Percentiles rank a stretch among this genome's conserved stretches.
These are phyloP conservation scores for Myotisia sp. DNA, from an alignment of 2,329 filamentous ascomycete species.

Conservation along the genomic window DNA sequence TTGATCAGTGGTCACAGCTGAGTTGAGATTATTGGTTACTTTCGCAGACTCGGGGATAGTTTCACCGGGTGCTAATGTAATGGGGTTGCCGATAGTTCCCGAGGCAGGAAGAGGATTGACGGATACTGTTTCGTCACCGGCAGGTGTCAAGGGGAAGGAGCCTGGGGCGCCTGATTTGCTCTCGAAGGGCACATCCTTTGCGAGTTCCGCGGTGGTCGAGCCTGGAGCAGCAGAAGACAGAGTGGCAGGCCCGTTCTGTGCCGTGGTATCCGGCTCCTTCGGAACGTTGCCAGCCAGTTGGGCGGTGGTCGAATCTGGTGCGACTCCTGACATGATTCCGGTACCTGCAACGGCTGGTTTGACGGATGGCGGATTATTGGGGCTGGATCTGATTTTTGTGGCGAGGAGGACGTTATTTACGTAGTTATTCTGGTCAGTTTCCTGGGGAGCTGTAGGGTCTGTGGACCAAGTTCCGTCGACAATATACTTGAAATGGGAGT, in stretches of 20 bases:
- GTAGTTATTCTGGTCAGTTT: conserved; percentile 70
- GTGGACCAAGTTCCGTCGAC: conserved; percentile 84
- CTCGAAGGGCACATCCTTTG: conserved; percentile 52
- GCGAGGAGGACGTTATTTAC: conserved; percentile 82
- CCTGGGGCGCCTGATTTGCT: conserved; percentile 41
- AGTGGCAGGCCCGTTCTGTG: conserved; percentile 24
- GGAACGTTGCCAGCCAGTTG: conserved; percentile 53
- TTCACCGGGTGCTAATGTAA: conserved; percentile 66
- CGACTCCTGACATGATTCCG: conserved; percentile 44
- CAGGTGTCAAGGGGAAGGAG: conserved; percentile 59
- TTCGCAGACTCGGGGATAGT: conserved; percentile 55
- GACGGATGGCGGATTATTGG: conserved; percentile 5
- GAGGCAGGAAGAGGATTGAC: conserved; percentile 48
- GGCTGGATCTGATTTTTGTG: conserved; percentile 45
- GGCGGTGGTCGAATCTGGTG: conserved; percentile 56
- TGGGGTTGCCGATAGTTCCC: conserved; percentile 55
- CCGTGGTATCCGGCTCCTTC: conserved; percentile 26
- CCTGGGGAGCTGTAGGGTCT: conserved; percentile 65
- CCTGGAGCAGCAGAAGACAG: conserved; percentile 53
- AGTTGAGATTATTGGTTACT: conserved; percentile 58
- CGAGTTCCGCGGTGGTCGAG: conserved; percentile 56
- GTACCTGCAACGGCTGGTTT: background rate
- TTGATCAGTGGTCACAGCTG: conserved; percentile 53
- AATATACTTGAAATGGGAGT: conserved; percentile 55
- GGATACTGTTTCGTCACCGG: conserved; percentile 31